Evolutionary conservation across 75 land plant species (phyloP), one percentile per base, ranked within the genome.

Genomic region (Larix kaempferi): DNA sequence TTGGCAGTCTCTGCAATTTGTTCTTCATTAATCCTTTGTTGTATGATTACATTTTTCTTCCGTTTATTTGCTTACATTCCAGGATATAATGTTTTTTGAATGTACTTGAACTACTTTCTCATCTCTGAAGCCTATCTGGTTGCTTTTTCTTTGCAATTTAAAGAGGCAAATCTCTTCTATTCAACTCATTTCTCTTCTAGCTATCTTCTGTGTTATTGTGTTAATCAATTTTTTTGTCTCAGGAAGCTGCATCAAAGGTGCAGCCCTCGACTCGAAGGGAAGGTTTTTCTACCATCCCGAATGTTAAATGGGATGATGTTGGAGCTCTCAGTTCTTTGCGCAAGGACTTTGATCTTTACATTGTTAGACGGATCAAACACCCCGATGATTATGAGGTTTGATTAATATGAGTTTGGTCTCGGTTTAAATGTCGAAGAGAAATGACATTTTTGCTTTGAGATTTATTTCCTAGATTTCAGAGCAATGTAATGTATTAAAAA

Each of bases 291-390:
- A 54, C 88, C 3, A 91, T 95, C 37, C 99, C 99, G 27, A 82
- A 88, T 81, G 93, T 91, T 1, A 88, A 87, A 60, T 98, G 98
- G 99, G 98, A 95, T 26, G 94, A 95, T 91, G 91, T 98, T 66
- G 99, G 99, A 16, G 95, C 98, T 54, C 87, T 98, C 58, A 85
- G 80, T 74, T 61, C 71, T 75, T 74, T 98, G 49, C 86, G 95
- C 58, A 73, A 90, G 67, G 91, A 83, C 54, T 87, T 98, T 82
- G 90, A 93, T 27, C 86, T 90, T 35, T 80, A 89, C 60, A 89
- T 98, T 64, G 84, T 92, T 67, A 82, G 87, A 23, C 85, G 89
- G 8, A 90, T 98, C 61, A 95, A 89, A 57, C 69, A 80, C 76
- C 99, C 99, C 16, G 98, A 98, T 65, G 88, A 80, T 52, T 93